phyloP scores from a whole-genome alignment of 106 monocot genomes.

The Allium fistulosum region DNA sequence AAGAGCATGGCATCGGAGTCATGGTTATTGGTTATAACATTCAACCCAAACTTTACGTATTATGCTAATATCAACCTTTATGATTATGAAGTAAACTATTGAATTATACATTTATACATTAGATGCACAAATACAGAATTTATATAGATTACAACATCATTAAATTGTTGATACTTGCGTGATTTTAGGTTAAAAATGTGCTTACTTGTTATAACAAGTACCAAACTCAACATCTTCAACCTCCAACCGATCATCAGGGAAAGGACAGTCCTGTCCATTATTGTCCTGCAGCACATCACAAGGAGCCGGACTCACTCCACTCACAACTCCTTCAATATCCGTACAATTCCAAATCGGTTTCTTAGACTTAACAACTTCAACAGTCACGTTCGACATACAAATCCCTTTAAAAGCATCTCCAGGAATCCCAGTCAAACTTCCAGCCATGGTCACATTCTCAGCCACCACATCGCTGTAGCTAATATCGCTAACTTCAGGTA shows the following conservation, averaged over 20 bases:
- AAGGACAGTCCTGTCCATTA: constrained; percentile 28
- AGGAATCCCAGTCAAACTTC: constrained; percentile 54
- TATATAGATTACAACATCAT: too few species aligned
- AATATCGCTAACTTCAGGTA: constrained; percentile 56
- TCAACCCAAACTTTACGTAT: too few species aligned
- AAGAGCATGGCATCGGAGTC: too few species aligned
- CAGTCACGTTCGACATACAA: constrained; percentile 79
- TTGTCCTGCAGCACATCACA: constrained; percentile 22
- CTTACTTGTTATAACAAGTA: background rate
- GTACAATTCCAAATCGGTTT: too few species aligned
- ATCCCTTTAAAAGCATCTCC: constrained; percentile 61
- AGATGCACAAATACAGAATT: too few species aligned
- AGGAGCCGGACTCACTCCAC: constrained; percentile 33
- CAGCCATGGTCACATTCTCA: constrained; percentile 58
- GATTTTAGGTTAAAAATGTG: too few species aligned
- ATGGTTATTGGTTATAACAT: too few species aligned
- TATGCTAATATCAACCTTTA: too few species aligned
- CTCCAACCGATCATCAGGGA: constrained; percentile 26
- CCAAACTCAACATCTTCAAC: constrained; percentile 33
- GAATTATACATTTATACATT: too few species aligned
- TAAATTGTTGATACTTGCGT: too few species aligned
- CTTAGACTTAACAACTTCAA: constrained; percentile 32
- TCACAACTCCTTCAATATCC: constrained; percentile 33
- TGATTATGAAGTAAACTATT: too few species aligned
- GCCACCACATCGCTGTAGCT: constrained; percentile 75